These are phyloP conservation scores for Sechiopsis laciniata DNA, from an alignment of 306 rosid genomes.

Conservation along the genomic window DNA sequence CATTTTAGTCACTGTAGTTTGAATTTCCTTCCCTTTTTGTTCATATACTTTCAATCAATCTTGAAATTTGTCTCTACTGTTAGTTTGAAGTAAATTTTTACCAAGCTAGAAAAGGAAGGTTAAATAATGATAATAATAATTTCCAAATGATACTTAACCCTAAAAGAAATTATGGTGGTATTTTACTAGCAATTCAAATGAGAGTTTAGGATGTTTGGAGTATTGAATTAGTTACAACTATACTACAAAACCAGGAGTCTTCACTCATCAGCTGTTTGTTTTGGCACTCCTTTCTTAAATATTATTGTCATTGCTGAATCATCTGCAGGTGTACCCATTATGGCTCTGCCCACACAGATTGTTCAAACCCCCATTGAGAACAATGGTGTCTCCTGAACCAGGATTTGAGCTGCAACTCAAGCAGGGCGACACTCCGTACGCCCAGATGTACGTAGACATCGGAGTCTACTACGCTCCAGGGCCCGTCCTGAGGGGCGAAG, in stretches of 20 bases:
- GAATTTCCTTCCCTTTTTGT: no score
- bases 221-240: neutral
- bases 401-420: slow-evolving; percentile 79
- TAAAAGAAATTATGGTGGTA: no score
- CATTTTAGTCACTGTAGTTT: no score
- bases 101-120: no score
- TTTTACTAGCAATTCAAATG: neutral
- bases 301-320: slow-evolving; percentile 16
- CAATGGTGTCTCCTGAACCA: slow-evolving; percentile 80
- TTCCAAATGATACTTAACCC: neutral
- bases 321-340: slow-evolving; percentile 67
- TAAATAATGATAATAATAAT: no score
- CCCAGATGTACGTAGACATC: slow-evolving; percentile 93
- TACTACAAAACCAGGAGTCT: no score
- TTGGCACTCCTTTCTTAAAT: neutral
- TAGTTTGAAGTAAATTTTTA: no score
- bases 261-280: neutral
- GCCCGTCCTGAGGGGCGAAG: slow-evolving; percentile 89
- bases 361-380: slow-evolving; percentile 62
- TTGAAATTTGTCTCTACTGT: no score
- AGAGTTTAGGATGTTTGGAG: neutral
- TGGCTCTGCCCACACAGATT: slow-evolving; percentile 96
- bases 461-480: slow-evolving; percentile 95
- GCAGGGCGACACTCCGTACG: slow-evolving; percentile 79
- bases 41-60: no score